Percentiles rank a stretch among this genome's conserved stretches.
phyloP scores from a whole-genome alignment of 768 basidiomycete genomes.

The Boletus rubescentipes region DNA sequence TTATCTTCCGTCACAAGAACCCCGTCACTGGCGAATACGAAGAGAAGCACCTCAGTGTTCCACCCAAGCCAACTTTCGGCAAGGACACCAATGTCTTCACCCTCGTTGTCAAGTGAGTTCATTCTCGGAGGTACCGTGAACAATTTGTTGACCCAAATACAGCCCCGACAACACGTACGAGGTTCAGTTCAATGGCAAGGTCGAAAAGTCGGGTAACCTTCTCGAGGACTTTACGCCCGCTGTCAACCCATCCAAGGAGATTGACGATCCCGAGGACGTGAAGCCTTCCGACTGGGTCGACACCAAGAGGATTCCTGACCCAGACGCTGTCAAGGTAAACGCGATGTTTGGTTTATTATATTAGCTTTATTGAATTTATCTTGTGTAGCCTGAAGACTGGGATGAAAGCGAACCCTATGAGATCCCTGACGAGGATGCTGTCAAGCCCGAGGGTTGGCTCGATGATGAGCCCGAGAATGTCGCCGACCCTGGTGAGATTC shows the following conservation, averaged over 20 bases:
- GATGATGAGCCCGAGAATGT: constrained; percentile 79
- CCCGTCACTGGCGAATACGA: constrained; percentile 90
- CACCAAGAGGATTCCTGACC: constrained; percentile 78
- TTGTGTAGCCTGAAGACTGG: constrained; percentile 82
- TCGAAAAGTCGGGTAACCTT: constrained; percentile 74
- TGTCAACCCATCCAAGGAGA: constrained; percentile 91
- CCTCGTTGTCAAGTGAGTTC: constrained; percentile 80
- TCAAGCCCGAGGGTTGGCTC: constrained; percentile 94
- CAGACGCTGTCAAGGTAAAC: constrained; percentile 73
- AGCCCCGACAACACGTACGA: constrained; percentile 95
- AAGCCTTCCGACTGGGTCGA: constrained; percentile 97
- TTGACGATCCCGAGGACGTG: constrained; percentile 87
- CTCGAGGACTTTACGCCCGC: constrained; percentile 92
- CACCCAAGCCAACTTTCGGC: constrained; percentile 84
- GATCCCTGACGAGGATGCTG: constrained; percentile 82
- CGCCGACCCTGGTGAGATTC: constrained; percentile 76
- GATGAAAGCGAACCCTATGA: constrained; percentile 96
- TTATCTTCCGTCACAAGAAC: constrained; percentile 98
- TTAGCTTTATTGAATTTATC: background rate
- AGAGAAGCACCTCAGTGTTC: constrained; percentile 89
- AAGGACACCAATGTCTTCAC: constrained; percentile 95
- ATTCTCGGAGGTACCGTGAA: background rate
- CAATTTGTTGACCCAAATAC: background rate
- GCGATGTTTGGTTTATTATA: background rate
- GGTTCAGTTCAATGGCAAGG: constrained; percentile 86